phyloP scores from a whole-genome alignment of 306 rosid genomes.

The Medicago lupulina region DNA sequence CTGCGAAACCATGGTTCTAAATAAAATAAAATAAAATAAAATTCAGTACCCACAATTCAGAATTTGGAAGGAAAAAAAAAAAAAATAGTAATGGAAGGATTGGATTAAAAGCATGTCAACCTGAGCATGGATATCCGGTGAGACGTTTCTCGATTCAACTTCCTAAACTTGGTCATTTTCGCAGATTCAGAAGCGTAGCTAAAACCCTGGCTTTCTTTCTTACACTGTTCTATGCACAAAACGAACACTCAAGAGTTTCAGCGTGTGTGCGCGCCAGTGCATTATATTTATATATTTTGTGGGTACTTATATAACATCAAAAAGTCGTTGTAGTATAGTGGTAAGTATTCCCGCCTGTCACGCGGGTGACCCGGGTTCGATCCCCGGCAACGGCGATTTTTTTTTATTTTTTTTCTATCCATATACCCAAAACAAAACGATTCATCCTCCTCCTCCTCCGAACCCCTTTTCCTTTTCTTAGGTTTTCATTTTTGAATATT shows the following conservation, averaged over 20 bases:
- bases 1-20: constrained; percentile 95
- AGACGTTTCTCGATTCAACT: constrained; percentile 71
- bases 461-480: not conserved
- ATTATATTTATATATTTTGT: no score
- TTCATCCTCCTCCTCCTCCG: not conserved
- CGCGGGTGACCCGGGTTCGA: constrained; percentile 19
- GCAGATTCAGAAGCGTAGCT: not conserved
- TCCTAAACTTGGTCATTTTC: constrained; percentile 88
- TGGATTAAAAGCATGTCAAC: constrained; percentile 36
- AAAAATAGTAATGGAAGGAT: not conserved
- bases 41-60: not conserved
- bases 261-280: no score
- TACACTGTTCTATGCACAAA: no score
- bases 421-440: not conserved
- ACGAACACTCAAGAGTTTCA: no score
- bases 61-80: not conserved
- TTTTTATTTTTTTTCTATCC: not conserved
- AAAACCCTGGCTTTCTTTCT: not conserved
- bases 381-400: not conserved
- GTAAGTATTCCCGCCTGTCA: constrained; percentile 9
- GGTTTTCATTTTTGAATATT: not conserved
- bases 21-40: not conserved
- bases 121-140: constrained; percentile 95
- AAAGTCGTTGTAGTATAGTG: not conserved
- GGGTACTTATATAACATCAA: not conserved